Evolutionary conservation across 1,284 basidiomycete species (phyloP), one percentile per base, ranked within the genome.

Genomic region (Bondarzewia mesenterica): DNA sequence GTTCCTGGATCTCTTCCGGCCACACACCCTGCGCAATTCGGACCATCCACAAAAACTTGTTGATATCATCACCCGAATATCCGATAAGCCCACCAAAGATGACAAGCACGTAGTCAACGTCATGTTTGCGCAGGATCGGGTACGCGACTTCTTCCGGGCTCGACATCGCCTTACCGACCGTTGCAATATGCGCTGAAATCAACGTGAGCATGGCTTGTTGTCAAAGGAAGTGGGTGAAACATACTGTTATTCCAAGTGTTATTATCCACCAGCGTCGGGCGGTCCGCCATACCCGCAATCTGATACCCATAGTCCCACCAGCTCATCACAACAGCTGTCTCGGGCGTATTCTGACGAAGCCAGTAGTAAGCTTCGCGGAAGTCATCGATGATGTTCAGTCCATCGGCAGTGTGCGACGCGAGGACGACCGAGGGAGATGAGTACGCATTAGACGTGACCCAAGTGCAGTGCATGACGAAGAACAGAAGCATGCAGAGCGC

Each of bases 231-330:
- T 8, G 20, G 21, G 36, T 5, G 21, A 12, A 8, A 74, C 88
- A 58, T 56, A 93, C 90, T 99, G 71, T 99, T 99, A 71, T 99
- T 99, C 96, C 96, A 99, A 1, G 96, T 99, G 66, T 99, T 99
- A 74, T 99, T 99, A 68, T 99, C 96, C 8, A 99, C 96, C 51
- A 99, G 72, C 2, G 93, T 96, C n/a, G 91, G 84, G 39, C 96
- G 76, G 70, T 98, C 93, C 10, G 96, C 93, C 90, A 99, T 97
- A 44, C 96, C 96, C 39, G 94, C 92, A 61, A 99, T 97, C 70
- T 99, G 95, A 66, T 99, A 99, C 18, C 96, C 96, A 60, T 99
- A 99, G 70, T 99, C 96, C 96, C 96, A 99, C 96, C 96, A 99
- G 56, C 89, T 93, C 92, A 96, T 95, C 35, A 99, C 84, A 41